phyloP scores from a whole-genome alignment of 371 early-diverging fungal genomes.

The Mucor circinelloides region DNA sequence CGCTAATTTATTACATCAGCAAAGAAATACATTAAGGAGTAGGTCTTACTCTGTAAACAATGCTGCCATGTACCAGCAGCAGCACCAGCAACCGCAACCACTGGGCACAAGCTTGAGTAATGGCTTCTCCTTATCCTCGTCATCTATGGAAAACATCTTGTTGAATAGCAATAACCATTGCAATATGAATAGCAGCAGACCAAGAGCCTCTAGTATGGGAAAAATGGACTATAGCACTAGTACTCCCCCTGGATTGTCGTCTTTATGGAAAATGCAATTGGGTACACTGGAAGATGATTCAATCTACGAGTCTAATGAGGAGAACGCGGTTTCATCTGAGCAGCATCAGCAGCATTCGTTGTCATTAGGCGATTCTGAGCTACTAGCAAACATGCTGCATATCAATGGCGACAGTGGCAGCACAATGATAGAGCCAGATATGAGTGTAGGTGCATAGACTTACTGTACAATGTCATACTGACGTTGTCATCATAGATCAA shows the following conservation, averaged over 20 bases:
- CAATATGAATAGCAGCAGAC: conserved; percentile 22
- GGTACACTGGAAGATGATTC: conserved; percentile 42
- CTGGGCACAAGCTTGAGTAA: neutral
- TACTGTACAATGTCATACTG: neutral
- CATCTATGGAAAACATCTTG: neutral
- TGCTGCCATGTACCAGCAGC: conserved; percentile 49
- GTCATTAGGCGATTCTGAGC: conserved; percentile 50
- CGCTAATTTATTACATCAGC: conserved; percentile 6
- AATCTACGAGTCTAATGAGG: conserved; percentile 8
- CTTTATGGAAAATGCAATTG: conserved; percentile 48
- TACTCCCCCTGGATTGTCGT: conserved; percentile 29
- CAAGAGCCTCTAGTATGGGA: conserved; percentile 62
- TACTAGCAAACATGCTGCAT: conserved; percentile 44
- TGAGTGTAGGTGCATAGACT: neutral
- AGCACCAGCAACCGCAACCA: neutral
- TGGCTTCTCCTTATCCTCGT: neutral
- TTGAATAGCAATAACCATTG: neutral
- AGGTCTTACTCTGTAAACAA: conserved; percentile 75
- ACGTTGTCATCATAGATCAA: neutral
- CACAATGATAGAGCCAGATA: neutral
- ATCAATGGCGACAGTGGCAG: neutral
- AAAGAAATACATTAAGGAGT: conserved; percentile 27
- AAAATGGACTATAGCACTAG: conserved; percentile 38
- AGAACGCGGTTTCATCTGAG: conserved; percentile 9
- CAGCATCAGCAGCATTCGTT: conserved; percentile 16